These are phyloP conservation scores for Tricladium varicosporioides DNA, from an alignment of 2,329 filamentous ascomycete genomes.

Conservation along the genomic window DNA sequence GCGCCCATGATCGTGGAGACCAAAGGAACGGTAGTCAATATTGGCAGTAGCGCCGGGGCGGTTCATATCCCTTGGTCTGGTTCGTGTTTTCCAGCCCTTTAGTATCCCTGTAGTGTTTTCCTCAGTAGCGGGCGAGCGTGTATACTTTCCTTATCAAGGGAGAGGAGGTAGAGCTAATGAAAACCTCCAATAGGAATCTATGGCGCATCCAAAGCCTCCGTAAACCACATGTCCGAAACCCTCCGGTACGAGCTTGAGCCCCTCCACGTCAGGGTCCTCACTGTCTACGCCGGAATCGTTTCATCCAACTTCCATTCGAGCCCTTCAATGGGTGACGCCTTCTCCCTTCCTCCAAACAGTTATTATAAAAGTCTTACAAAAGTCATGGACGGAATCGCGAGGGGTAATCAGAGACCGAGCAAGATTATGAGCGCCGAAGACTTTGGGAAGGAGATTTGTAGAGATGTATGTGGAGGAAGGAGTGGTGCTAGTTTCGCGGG, in stretches of 20 bases:
- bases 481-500: too few species aligned
- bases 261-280: conserved; percentile 1
- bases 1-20: conserved; percentile 15
- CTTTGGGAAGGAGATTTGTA: too few species aligned
- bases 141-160: not conserved
- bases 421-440: too few species aligned
- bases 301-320: too few species aligned
- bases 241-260: conserved; percentile 9
- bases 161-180: not conserved
- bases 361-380: too few species aligned
- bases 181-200: conserved; percentile 1
- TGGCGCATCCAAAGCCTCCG: not conserved
- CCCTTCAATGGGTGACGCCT: too few species aligned
- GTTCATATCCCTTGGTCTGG: not conserved
- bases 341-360: too few species aligned
- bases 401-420: too few species aligned
- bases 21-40: conserved; percentile 42
- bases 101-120: not conserved
- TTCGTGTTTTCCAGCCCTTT: not conserved
- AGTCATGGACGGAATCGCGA: too few species aligned
- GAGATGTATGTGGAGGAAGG: too few species aligned
- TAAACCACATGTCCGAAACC: conserved; percentile 1
- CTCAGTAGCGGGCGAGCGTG: too few species aligned
- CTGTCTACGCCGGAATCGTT: not conserved
- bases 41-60: conserved; percentile 28